Evolutionary conservation across 2,329 filamentous ascomycete genomes (phyloP).

Genomic region (Penicillium capsulatum): DNA sequence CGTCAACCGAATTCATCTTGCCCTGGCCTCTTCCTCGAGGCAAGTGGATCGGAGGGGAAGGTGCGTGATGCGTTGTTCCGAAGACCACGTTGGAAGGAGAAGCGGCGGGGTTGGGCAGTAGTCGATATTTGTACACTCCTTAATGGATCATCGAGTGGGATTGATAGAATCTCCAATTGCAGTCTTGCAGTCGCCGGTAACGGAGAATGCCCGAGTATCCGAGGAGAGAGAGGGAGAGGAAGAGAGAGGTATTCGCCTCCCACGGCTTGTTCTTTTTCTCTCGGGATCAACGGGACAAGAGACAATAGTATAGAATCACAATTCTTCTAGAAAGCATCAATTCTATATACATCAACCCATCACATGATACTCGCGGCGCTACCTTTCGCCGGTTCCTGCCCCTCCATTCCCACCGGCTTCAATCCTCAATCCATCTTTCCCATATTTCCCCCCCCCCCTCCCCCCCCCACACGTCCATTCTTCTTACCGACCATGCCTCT

Average conservation of each 20-base stretch:
- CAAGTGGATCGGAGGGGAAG: conserved; percentile 9
- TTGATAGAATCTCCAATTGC: too few relatives aligned
- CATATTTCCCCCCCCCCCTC: conserved; percentile 20
- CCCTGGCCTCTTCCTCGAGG: conserved; percentile 6
- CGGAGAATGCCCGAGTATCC: too few relatives aligned
- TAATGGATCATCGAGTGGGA: too few relatives aligned
- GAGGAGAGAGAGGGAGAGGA: too few relatives aligned
- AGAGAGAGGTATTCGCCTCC: too few relatives aligned
- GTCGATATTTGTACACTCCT: background rate
- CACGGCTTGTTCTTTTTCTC: too few relatives aligned
- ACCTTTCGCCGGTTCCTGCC: conserved; percentile 24
- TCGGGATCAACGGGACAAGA: too few relatives aligned
- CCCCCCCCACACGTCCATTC: conserved; percentile 18
- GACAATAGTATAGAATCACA: too few relatives aligned
- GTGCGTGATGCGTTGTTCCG: background rate
- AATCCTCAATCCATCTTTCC: conserved; percentile 8
- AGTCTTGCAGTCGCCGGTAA: too few relatives aligned
- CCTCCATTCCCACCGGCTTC: conserved; percentile 23
- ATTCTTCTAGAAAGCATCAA: background rate
- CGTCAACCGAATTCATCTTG: conserved; percentile 32
- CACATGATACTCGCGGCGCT: background rate
- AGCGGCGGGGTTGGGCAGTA: background rate
- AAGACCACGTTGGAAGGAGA: background rate
- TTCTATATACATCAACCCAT: too few relatives aligned
- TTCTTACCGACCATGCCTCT: conserved; percentile 36